Evolutionary conservation across 2,329 filamentous ascomycete species (phyloP), one percentile per base, ranked within the genome.

Genomic region (Microsporum ferrugineum): DNA sequence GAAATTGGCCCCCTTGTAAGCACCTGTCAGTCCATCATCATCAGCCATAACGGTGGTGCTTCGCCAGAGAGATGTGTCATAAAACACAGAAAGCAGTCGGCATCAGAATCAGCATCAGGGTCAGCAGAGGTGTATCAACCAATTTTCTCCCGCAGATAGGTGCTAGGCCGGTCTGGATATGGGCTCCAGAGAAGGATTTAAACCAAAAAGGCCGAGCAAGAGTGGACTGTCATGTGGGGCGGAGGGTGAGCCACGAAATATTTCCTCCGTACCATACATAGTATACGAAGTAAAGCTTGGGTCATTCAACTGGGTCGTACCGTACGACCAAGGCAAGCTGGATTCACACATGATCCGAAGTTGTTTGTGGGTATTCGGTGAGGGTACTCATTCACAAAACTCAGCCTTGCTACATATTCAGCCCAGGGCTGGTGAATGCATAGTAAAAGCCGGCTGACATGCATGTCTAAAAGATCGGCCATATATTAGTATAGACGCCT

Each of bases 1-100:
- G 58, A 75, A 65, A 57, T 71, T 70, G 27, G 68, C 60, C 57
- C 71, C 71, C 17, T 68, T 66, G 60, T 74, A 71, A 41, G 69
- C 70, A 39, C 74, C 74, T 53, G 72, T 73, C 62, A 75, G 70
- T 60, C 73, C 75, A 66, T 74, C 67, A 66, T 74, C 67, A 10
- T 68, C 71, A 10, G 34, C 47, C 59, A 63, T 63, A 23, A 41
- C 31, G 34, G n/a, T 33, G 29, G 51, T 34, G 29, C 33, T 17
- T 55, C 23, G 14, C 14, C n/a, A 17, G 51, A 34, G 33, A 31
- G 49, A 34, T n/a, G 31, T 36, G 51, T 55, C 51, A 55, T 55
- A 31, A 55, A 55, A 2, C 31, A 23, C 12, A 36, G 33, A 34
- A 55, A 4, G 14, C 5, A 23, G 8, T n/a, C 33, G 14, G 51